phyloP scores from a whole-genome alignment of 805 yeast genomes.

The Metschnikowia kunwiensis region DNA sequence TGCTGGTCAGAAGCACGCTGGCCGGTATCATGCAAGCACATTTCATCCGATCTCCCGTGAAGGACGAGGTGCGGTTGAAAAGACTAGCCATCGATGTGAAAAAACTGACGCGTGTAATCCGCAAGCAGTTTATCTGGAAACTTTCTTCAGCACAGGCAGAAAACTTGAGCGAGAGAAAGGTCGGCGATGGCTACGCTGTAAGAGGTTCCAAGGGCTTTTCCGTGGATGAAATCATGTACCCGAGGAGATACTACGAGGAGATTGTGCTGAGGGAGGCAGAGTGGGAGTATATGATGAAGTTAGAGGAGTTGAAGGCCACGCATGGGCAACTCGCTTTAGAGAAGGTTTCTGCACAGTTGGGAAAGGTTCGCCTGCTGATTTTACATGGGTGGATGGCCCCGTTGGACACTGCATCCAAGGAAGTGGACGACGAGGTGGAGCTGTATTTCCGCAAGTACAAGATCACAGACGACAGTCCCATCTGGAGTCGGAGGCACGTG shows the following conservation, averaged over 20 bases:
- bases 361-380: conserved; percentile 11
- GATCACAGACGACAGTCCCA: conserved; percentile 7
- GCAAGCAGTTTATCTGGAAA: conserved; percentile 29
- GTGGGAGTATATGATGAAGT: conserved; percentile 32
- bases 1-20: conserved; percentile 27
- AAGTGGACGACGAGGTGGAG: conserved; percentile 14
- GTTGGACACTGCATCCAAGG: conserved; percentile 9
- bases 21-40: conserved; percentile 34
- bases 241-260: conserved; percentile 26
- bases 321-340: conserved; percentile 3
- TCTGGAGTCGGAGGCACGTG: conserved; percentile 12
- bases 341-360: conserved; percentile 2
- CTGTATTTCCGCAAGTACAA: conserved; percentile 17
- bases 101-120: conserved; percentile 23
- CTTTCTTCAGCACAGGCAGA: conserved; percentile 1
- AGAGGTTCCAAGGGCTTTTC: conserved; percentile 29
- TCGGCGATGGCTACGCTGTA: conserved; percentile 33
- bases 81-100: conserved; percentile 33
- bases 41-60: conserved; percentile 26
- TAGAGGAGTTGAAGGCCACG: conserved; percentile 9
- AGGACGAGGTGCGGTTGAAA: conserved; percentile 19
- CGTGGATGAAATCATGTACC: conserved; percentile 27
- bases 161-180: conserved; percentile 4
- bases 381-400: conserved; percentile 14
- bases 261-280: conserved; percentile 30